These are phyloP conservation scores for Lophiotrema nucula DNA, from an alignment of 495 filamentous ascomycete species.

Conservation along the genomic window DNA sequence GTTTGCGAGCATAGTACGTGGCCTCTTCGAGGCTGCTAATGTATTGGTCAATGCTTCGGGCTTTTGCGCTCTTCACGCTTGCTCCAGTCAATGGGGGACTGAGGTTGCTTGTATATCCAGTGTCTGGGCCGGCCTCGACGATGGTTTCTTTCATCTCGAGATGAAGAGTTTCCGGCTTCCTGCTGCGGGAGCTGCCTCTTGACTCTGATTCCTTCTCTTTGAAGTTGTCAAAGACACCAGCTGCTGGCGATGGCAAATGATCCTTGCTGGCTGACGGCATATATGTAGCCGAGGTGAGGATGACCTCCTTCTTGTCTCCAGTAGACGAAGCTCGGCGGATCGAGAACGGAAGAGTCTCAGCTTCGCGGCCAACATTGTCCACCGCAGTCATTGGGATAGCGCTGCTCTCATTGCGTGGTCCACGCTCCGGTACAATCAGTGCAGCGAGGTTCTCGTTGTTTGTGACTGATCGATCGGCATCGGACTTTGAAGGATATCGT, in stretches of 20 bases:
- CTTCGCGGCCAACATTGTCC: slow-evolving; percentile 30
- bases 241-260: slow-evolving; percentile 57
- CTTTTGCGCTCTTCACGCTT: slow-evolving; percentile 42
- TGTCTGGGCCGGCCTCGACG: slow-evolving; percentile 13
- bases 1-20: slow-evolving; percentile 59
- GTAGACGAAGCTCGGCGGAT: slow-evolving; percentile 23
- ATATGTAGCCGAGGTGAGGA: slow-evolving; percentile 35
- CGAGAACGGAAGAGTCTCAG: slow-evolving; percentile 31
- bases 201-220: slow-evolving; percentile 52
- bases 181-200: slow-evolving; percentile 71
- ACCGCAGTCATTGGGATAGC: slow-evolving; percentile 25
- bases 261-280: slow-evolving; percentile 21
- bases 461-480: slow-evolving; percentile 49
- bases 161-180: slow-evolving; percentile 80
- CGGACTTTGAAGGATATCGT: slow-evolving; percentile 81
- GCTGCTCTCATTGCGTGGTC: slow-evolving; percentile 4
- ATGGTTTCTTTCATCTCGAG: slow-evolving; percentile 36
- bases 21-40: slow-evolving; percentile 83
- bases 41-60: slow-evolving; percentile 76
- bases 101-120: slow-evolving; percentile 13
- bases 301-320: slow-evolving; percentile 14
- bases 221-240: slow-evolving; percentile 55
- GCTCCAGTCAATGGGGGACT: slow-evolving; percentile 42
- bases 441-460: slow-evolving; percentile 26
- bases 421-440: slow-evolving; percentile 29